Evolutionary conservation across 2,329 filamentous ascomycete species (phyloP), one percentile per base, ranked within the genome.

Genomic region (Nemania serpens): DNA sequence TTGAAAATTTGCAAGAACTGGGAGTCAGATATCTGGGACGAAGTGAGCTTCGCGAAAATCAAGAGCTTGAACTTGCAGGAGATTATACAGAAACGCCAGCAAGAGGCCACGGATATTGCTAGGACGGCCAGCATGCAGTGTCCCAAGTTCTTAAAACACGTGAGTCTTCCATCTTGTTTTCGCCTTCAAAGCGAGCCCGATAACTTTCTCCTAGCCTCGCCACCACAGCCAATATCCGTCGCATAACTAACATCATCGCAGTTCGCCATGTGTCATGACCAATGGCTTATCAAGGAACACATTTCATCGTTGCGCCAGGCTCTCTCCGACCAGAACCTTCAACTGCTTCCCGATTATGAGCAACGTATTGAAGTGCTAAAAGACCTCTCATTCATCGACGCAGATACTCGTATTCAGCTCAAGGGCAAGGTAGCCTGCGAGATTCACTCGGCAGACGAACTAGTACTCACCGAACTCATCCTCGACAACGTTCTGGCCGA

Each of bases 371-470:
- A 90, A 64, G 95, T 99, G 0, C 83, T 99, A 47, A 93, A 91
- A 73, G 93, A 98, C 68, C 85, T 99, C 7, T 89, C 88, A 5
- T 99, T 99, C 74, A 90, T 99, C 68, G 95, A 99, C 70, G 88
- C 90, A 3, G 87, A 89, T 46, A 89, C 88, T 4, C 88, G 94
- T 20, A 96, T 99, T 41, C 91, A 96, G 77, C 85, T 99, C 65
- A 99, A 99, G 78, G 95, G 95, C 76, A 98, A 98, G 76, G 95
- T 99, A 20, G 95, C 95, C 4, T 99, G 95, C 78, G 95, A 99
- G 77, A 94, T 99, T 62, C 95, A 98, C 76, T 97, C 94, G 0
- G 93, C 93, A 17, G 94, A 98, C 73, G 95, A 99, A 76, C 84
- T 99, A 0, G 94, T 99, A 0, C 85, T 99, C 17, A 99, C 95